These are phyloP conservation scores for Aspergillus alliaceus DNA, from an alignment of 2,329 filamentous ascomycete genomes.

Conservation along the genomic window DNA sequence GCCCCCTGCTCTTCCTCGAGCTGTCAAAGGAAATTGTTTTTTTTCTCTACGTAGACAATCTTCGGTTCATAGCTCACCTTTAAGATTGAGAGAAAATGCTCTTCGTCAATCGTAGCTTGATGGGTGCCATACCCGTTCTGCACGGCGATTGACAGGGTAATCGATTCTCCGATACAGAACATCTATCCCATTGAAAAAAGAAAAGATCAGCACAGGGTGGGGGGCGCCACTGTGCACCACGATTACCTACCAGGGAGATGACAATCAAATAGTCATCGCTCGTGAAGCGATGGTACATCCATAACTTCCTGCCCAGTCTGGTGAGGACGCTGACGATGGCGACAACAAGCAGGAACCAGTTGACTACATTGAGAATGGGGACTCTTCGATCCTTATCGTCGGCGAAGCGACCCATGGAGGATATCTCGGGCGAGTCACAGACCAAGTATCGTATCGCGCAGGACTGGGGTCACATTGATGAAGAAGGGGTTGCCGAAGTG, in stretches of 20 bases:
- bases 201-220: background rate
- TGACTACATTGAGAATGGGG: constrained; percentile 23
- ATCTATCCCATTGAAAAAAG: background rate
- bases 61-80: constrained; percentile 13
- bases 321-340: constrained; percentile 21
- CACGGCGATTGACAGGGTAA: constrained; percentile 20
- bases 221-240: background rate
- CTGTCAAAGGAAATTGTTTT: no score
- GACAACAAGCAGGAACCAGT: constrained; percentile 21
- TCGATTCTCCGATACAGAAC: constrained; percentile 17
- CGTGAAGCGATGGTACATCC: constrained; percentile 20
- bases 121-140: constrained; percentile 25
- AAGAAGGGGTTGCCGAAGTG: background rate
- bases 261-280: constrained; percentile 24
- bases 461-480: background rate
- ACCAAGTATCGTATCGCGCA: background rate
- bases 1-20: background rate
- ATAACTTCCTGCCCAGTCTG: constrained; percentile 21
- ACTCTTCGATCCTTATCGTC: constrained; percentile 20
- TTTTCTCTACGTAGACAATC: no score
- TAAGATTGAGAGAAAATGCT: constrained; percentile 18
- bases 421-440: background rate
- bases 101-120: constrained; percentile 7
- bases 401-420: constrained; percentile 18
- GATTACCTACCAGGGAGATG: constrained; percentile 13